Base-by-base conservation (phyloP, 73 alveolate genomes). In the Blepharisma japonicum region DNA sequence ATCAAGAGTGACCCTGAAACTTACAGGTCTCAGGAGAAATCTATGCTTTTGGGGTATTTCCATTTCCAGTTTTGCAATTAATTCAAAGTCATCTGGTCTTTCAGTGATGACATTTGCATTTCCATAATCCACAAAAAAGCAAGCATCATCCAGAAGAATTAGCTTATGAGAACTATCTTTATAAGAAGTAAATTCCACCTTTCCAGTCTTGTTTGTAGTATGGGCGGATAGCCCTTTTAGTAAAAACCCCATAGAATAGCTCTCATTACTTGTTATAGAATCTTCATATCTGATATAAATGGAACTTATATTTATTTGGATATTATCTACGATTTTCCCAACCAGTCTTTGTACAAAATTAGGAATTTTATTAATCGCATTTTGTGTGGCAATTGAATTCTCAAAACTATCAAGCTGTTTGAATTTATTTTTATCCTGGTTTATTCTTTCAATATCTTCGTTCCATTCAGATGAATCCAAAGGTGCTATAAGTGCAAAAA, bases 281-380 rank as follows among this genome's bases (percentile, higher is more conserved):
- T 87, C 94, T 74, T 87, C 94, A 25, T 78, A 55, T 71, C 91
- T 32, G n/a, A 87, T 50, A 53, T 67, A 84, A 68, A 87, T 49
- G 71, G 84, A 77, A 6, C 79, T 68, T n/a, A 87, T 46, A 7
- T 38, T 68, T 42, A 78, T 70, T 78, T 83, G 85, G 23, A 83
- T 55, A 68, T 88, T 88, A 55, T 88, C 87, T 8, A 84, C 78
- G 23, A 88, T 80, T 32, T 66, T 88, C 23, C 61, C 14, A 47
- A 84, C 67, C 76, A 74, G 61, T 2, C 68, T 74, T 8, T 81
- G 81, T 8, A 84, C 53, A 81, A 71, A 79, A 6, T 92, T 90
- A 18, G 87, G 87, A 14, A 72, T 77, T 39, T 77, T 55, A 23
- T 80, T 90, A 9, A 85, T 54, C 49, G 84, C 53, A 6, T 70